Percentiles rank a stretch among this genome's conserved stretches.
Conservation (phyloP, 1,284 basidiomycete genomes). For the Xanthoconium separans region DNA sequence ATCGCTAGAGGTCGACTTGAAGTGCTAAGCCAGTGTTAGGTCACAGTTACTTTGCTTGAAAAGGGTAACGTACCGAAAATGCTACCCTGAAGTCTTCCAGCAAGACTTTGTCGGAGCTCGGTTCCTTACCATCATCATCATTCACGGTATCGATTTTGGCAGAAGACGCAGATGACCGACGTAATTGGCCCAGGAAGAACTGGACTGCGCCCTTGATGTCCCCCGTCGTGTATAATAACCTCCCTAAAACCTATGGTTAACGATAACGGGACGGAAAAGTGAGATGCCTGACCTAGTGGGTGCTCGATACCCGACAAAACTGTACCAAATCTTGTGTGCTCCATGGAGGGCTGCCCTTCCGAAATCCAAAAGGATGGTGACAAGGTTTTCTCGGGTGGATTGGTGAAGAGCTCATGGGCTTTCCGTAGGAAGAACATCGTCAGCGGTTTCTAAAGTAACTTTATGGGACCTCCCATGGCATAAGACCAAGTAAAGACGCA, state of each 20-base stretch:
- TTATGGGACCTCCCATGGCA: neutral
- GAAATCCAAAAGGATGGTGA: constrained; percentile 80
- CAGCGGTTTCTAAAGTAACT: constrained; percentile 63
- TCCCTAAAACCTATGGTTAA: constrained; percentile 42
- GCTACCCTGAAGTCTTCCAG: constrained; percentile 81
- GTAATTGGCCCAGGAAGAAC: constrained; percentile 62
- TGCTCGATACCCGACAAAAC: constrained; percentile 74
- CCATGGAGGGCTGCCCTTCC: constrained; percentile 47
- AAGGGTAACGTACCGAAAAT: constrained; percentile 51
- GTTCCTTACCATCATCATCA: constrained; percentile 24
- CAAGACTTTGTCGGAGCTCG: constrained; percentile 57
- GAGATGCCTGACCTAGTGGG: constrained; percentile 53
- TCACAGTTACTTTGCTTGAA: neutral
- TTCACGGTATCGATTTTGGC: constrained; percentile 21
- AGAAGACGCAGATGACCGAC: constrained; percentile 24
- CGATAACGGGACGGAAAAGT: neutral
- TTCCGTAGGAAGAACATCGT: constrained; percentile 76
- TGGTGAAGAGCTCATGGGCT: constrained; percentile 60
- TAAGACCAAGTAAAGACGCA: constrained; percentile 38
- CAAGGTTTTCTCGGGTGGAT: constrained; percentile 50
- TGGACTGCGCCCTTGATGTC: constrained; percentile 67
- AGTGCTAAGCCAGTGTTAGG: constrained; percentile 51
- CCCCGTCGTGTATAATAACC: constrained; percentile 75
- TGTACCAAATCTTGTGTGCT: constrained; percentile 51
- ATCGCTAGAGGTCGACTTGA: constrained; percentile 51